phyloP scores from a whole-genome alignment of 1,139 yeast genomes.

The Hemisphaericaspora xylanilytica region DNA sequence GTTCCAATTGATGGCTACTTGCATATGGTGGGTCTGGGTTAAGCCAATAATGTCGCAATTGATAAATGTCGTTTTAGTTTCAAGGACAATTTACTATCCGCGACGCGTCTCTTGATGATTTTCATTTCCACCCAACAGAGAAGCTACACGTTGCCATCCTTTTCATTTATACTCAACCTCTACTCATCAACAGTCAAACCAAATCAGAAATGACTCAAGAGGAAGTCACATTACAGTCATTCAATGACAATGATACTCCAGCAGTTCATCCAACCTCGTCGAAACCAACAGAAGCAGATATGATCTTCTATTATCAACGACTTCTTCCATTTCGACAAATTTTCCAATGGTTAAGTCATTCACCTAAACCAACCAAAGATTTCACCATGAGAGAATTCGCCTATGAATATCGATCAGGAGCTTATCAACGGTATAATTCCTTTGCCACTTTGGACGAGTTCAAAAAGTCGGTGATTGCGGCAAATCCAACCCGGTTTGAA shows the following conservation, averaged over 20 bases:
- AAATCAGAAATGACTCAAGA: neutral
- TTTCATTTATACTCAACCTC: too few species aligned
- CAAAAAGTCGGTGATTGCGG: slow-evolving; percentile 64
- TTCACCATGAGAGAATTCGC: slow-evolving; percentile 93
- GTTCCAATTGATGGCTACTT: too few species aligned
- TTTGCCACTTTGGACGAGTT: slow-evolving; percentile 67
- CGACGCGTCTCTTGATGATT: too few species aligned
- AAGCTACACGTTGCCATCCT: too few species aligned
- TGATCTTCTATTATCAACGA: slow-evolving; percentile 72
- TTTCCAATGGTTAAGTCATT: slow-evolving; percentile 87
- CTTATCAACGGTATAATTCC: slow-evolving; percentile 87
- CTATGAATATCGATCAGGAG: slow-evolving; percentile 80
- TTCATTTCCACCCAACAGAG: neutral
- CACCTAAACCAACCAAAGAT: slow-evolving; percentile 65
- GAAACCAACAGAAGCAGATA: slow-evolving; percentile 60
- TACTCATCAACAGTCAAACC: neutral
- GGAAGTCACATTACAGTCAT: neutral
- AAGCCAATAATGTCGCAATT: too few species aligned
- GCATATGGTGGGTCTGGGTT: too few species aligned
- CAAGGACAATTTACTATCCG: too few species aligned
- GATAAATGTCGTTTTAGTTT: too few species aligned
- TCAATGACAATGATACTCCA: neutral
- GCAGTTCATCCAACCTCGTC: neutral
- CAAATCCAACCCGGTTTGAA: slow-evolving; percentile 90
- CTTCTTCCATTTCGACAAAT: slow-evolving; percentile 70